phyloP scores from a whole-genome alignment of 2,329 filamentous ascomycete species.

The Nemania sp. region DNA sequence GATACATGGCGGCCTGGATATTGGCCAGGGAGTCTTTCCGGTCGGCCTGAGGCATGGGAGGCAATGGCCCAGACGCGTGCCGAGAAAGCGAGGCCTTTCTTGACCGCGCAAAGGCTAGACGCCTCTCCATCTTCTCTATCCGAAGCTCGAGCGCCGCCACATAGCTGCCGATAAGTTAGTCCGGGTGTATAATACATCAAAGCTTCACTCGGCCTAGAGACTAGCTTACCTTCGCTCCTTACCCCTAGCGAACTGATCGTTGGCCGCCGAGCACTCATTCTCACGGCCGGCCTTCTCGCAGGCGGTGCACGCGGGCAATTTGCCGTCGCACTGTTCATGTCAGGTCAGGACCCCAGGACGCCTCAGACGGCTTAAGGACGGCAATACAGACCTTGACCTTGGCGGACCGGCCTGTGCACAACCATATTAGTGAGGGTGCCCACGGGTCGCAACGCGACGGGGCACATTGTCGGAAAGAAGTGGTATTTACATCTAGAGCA shows the following conservation, averaged over 20 bases:
- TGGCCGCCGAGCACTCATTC: conserved; percentile 87
- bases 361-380: not conserved
- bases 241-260: conserved; percentile 92
- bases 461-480: not conserved
- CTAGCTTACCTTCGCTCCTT: conserved; percentile 78
- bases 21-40: conserved; percentile 66
- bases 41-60: conserved; percentile 50
- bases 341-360: conserved; percentile 3
- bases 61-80: conserved; percentile 61
- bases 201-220: not conserved
- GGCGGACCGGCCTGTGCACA: conserved; percentile 68
- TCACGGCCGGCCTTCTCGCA: conserved; percentile 90
- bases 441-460: not conserved
- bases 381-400: conserved; percentile 75
- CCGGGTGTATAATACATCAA: not conserved
- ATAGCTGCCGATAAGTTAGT: conserved; percentile 59
- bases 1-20: conserved; percentile 65
- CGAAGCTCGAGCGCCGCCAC: conserved; percentile 92
- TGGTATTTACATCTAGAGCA: conserved; percentile 69
- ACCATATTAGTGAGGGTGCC: conserved; percentile 24
- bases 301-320: conserved; percentile 90
- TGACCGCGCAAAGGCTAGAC: conserved; percentile 69
- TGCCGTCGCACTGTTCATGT: conserved; percentile 76
- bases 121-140: conserved; percentile 83
- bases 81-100: conserved; percentile 72